phyloP scores from a whole-genome alignment of 768 basidiomycete species.

The Cantharellus cinnabarinus region DNA sequence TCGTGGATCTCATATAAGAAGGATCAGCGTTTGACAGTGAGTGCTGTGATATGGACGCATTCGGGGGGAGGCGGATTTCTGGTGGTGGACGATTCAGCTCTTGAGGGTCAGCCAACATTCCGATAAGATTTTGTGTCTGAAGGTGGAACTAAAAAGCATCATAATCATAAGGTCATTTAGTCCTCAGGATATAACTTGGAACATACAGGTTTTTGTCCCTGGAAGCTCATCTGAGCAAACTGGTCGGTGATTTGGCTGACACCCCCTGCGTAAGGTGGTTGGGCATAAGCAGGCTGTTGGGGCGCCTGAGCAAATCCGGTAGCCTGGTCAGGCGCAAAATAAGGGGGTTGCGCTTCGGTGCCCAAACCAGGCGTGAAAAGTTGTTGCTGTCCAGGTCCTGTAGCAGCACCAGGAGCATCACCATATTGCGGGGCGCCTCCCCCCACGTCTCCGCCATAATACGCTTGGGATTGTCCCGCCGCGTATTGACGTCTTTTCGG shows the following conservation, averaged over 20 bases:
- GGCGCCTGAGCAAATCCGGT: conserved; percentile 11
- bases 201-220: conserved; percentile 36
- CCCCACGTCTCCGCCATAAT: conserved; percentile 43
- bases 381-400: too few relatives aligned
- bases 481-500: conserved; percentile 81
- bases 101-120: conserved; percentile 77
- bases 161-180: too few relatives aligned
- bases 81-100: conserved; percentile 70
- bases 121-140: conserved; percentile 79
- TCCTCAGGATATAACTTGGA: background rate
- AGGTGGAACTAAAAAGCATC: conserved; percentile 30
- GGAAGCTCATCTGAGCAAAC: conserved; percentile 73
- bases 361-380: conserved; percentile 70
- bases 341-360: conserved; percentile 27
- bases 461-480: conserved; percentile 79
- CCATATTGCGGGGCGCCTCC: conserved; percentile 16
- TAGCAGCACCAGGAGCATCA: conserved; percentile 18
- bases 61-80: conserved; percentile 73
- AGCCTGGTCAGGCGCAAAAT: conserved; percentile 27
- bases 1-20: conserved; percentile 78
- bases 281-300: conserved; percentile 14
- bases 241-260: conserved; percentile 57
- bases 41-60: conserved; percentile 57
- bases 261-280: conserved; percentile 9
- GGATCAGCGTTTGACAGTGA: conserved; percentile 69